Evolutionary conservation across 495 filamentous ascomycete genomes (phyloP).

Genomic region (Parathielavia appendiculata): DNA sequence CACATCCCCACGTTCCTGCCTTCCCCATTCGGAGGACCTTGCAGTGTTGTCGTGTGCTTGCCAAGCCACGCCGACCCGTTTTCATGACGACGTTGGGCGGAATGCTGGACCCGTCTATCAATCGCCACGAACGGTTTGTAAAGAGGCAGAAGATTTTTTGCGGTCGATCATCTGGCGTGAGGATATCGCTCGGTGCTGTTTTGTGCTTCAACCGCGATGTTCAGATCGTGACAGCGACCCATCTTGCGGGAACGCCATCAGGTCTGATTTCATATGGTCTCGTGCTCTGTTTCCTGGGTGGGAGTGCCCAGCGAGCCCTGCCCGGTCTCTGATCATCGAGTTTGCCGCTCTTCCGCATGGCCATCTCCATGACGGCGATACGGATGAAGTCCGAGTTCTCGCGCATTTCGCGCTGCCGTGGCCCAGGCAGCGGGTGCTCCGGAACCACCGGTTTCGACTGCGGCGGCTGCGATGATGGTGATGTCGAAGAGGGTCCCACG

Average conservation of each 20-base stretch:
- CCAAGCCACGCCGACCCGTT: slow-evolving; percentile 6
- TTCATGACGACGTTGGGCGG: slow-evolving; percentile 14
- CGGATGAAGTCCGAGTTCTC: slow-evolving; percentile 94
- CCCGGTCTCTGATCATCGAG: slow-evolving; percentile 79
- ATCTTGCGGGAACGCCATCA: slow-evolving; percentile 49
- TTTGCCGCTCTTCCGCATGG: slow-evolving; percentile 90
- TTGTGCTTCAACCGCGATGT: not conserved
- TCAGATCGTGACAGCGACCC: slow-evolving; percentile 36
- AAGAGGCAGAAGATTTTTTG: not conserved
- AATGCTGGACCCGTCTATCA: not conserved
- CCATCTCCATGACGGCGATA: slow-evolving; percentile 93
- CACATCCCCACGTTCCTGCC: not conserved
- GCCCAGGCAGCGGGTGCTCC: slow-evolving; percentile 40
- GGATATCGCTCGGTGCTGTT: not conserved
- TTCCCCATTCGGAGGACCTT: slow-evolving; percentile 6
- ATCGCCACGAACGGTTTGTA: not conserved
- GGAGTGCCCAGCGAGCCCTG: slow-evolving; percentile 78
- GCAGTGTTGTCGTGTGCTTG: slow-evolving; percentile 1
- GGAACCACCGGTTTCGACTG: slow-evolving; percentile 28
- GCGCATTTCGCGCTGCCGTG: slow-evolving; percentile 79
- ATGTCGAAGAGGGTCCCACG: slow-evolving; percentile 37
- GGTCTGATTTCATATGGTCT: slow-evolving; percentile 48
- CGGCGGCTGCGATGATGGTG: slow-evolving; percentile 31
- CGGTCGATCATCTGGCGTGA: not conserved
- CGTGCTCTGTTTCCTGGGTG: slow-evolving; percentile 62